Evolutionary conservation across 495 filamentous ascomycete genomes (phyloP), one percentile per base, ranked within the genome.

Genomic region (Xylaria venustula): DNA sequence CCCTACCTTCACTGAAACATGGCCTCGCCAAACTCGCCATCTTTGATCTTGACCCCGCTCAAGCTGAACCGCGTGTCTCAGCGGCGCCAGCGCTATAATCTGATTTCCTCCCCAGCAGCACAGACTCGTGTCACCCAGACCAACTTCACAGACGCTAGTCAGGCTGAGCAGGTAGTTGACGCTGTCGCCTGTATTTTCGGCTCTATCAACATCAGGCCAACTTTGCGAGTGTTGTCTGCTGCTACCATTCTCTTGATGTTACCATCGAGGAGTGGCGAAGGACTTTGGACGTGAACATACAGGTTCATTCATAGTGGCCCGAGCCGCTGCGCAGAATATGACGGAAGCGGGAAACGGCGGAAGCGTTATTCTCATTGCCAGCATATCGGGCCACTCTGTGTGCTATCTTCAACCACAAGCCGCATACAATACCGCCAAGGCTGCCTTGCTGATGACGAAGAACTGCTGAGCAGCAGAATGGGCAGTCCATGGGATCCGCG

Each of bases 351-450:
- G 71, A 0, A 75, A 51, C 5, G 83, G 85, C 26, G 85, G 85
- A 0, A 77, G 75, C 30, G 87, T 90, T 54, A 73, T 85, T n/a
- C 79, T 90, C 59, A 80, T 83, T 12, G 82, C 87, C 0, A 85
- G 82, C 11, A 87, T 90, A 34, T 87, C 86, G 1, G 87, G 77
- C 0, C 83, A 88, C 61, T 66, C 73, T 7, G 81, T 86, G 51
- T 88, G 88, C 63, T 88, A 76, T 62, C 86, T 85, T 0, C 85
- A 88, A 67, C 82, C 85, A 12, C 86, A 88, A 51, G 81, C 74
- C 2, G 80, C 84, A 2, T 90, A 90, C 65, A 90, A 89, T 68
- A 81, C 82, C 1, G 82, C 78, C 67, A 90, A 90, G 64, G 78
- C 85, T 0, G 85, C 81, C 0, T 62, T 90, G 17, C 60, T 86